phyloP scores from a whole-genome alignment of 108 stramenopile genomes.

The Stephanodiscus minutulus region DNA sequence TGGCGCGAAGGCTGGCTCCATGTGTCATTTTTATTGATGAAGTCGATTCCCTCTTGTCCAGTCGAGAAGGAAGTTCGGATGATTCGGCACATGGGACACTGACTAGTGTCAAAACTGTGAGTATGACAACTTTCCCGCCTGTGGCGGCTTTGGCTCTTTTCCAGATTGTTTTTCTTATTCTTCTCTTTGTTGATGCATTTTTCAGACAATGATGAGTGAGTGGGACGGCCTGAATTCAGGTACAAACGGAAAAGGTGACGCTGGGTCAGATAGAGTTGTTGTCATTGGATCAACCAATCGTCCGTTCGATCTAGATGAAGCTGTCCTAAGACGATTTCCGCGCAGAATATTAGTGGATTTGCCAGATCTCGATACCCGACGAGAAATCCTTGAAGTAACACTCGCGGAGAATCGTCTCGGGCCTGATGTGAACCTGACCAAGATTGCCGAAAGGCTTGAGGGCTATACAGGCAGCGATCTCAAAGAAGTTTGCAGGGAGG shows the following conservation, averaged over 20 bases:
- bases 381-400: slow-evolving; percentile 91
- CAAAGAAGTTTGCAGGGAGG: slow-evolving; percentile 96
- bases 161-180: not conserved
- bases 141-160: not conserved
- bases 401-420: slow-evolving; percentile 87
- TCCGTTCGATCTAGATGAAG: slow-evolving; percentile 97
- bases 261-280: slow-evolving; percentile 84
- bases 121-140: slow-evolving; percentile 20
- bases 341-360: slow-evolving; percentile 96
- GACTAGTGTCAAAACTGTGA: slow-evolving; percentile 95
- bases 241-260: slow-evolving; percentile 83
- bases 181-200: not conserved
- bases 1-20: slow-evolving; percentile 92
- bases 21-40: slow-evolving; percentile 98
- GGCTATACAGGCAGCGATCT: slow-evolving; percentile 97
- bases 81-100: slow-evolving; percentile 96
- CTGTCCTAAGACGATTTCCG: slow-evolving; percentile 94
- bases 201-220: slow-evolving; percentile 90
- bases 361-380: slow-evolving; percentile 89
- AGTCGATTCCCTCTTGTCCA: slow-evolving; percentile 91
- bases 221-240: slow-evolving; percentile 97
- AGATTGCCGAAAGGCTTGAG: slow-evolving; percentile 89
- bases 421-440: slow-evolving; percentile 82
- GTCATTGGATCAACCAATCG: slow-evolving; percentile 98
- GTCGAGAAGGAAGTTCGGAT: slow-evolving; percentile 90